Evolutionary conservation across 2,329 filamentous ascomycete species (phyloP).

Genomic region (Sclerotinia spermophila): DNA sequence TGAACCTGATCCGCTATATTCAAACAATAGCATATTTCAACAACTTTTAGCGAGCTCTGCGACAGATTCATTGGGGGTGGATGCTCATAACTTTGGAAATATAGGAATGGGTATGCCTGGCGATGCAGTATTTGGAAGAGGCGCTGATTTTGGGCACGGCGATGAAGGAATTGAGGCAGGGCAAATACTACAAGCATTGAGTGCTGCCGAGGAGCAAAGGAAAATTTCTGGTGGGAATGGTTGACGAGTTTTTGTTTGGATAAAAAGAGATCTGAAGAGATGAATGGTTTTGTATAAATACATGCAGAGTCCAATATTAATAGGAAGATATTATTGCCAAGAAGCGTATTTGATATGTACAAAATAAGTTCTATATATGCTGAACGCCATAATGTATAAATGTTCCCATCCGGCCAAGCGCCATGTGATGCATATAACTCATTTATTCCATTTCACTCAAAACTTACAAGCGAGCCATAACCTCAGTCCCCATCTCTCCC

Average conservation of each 20-base stretch:
- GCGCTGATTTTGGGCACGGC: slow-evolving; percentile 25
- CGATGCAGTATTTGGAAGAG: slow-evolving; percentile 12
- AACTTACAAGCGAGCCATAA: slow-evolving; percentile 10
- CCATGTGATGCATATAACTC: background rate
- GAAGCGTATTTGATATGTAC: background rate
- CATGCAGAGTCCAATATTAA: background rate
- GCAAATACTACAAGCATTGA: slow-evolving; percentile 36
- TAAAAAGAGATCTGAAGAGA: background rate
- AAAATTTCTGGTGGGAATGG: slow-evolving; percentile 5
- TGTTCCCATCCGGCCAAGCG: background rate
- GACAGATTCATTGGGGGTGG: slow-evolving; percentile 28
- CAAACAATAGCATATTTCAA: slow-evolving; percentile 34
- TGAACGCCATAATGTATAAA: background rate
- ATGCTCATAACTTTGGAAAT: slow-evolving; percentile 23
- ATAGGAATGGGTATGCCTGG: slow-evolving; percentile 17
- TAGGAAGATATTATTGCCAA: background rate
- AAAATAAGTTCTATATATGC: background rate
- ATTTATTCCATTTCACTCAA: background rate
- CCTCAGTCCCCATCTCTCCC: background rate
- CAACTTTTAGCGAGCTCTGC: slow-evolving; percentile 35
- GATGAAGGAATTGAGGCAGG: slow-evolving; percentile 35
- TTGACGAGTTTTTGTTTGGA: background rate
- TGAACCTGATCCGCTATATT: slow-evolving; percentile 35
- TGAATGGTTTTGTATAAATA: background rate
- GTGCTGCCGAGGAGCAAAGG: slow-evolving; percentile 31